These are phyloP conservation scores for Lentinula raphanica DNA, from an alignment of 768 basidiomycete species.

Conservation along the genomic window DNA sequence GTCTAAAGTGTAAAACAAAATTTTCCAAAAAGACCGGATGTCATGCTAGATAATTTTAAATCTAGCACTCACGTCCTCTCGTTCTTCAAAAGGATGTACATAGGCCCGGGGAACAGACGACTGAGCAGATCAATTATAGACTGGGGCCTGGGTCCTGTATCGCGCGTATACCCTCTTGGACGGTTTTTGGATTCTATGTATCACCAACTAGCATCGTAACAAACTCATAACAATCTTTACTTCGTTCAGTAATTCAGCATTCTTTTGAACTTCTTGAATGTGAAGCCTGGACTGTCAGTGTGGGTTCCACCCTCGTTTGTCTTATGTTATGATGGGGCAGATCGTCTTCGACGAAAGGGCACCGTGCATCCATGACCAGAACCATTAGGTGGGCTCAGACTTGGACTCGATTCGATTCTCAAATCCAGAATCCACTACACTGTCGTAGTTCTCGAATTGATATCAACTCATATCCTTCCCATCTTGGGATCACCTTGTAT, in stretches of 20 bases:
- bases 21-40: background rate
- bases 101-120: background rate
- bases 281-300: too few relatives aligned
- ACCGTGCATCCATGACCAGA: too few relatives aligned
- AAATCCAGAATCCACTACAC: too few relatives aligned
- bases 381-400: too few relatives aligned
- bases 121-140: background rate
- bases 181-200: background rate
- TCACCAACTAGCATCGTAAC: background rate
- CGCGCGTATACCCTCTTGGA: background rate
- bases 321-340: too few relatives aligned
- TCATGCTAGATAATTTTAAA: background rate
- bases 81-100: background rate
- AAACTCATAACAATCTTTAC: background rate
- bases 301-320: too few relatives aligned
- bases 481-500: too few relatives aligned
- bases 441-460: too few relatives aligned
- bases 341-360: too few relatives aligned
- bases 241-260: background rate
- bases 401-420: too few relatives aligned
- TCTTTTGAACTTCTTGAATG: background rate
- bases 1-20: background rate
- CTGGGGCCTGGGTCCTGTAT: background rate
- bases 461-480: too few relatives aligned
- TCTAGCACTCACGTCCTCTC: background rate